These are phyloP conservation scores for Naumovozyma baii DNA, from an alignment of 805 yeast species.

Conservation along the genomic window DNA sequence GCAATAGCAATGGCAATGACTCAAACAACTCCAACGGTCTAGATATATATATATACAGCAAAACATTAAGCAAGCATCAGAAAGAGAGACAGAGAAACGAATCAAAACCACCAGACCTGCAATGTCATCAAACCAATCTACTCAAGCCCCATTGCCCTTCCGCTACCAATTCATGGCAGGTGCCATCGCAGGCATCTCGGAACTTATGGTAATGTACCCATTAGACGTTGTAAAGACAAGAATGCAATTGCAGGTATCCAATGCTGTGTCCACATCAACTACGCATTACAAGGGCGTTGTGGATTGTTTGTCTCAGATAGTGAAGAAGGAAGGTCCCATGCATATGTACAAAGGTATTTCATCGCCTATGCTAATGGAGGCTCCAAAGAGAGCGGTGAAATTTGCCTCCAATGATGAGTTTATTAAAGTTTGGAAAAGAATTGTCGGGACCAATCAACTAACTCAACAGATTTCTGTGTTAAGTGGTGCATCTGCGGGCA, in stretches of 20 bases:
- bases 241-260: conserved; percentile 67
- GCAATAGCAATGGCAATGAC: too few relatives aligned
- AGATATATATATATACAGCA: not conserved
- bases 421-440: conserved; percentile 69
- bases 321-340: conserved; percentile 72
- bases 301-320: conserved; percentile 71
- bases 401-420: conserved; percentile 96
- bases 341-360: conserved; percentile 84
- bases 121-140: not conserved
- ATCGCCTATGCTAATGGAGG: conserved; percentile 96
- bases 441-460: conserved; percentile 58
- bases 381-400: conserved; percentile 96
- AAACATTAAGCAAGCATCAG: too few relatives aligned
- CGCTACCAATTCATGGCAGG: conserved; percentile 82
- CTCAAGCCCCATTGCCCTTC: conserved; percentile 55
- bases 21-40: too few relatives aligned
- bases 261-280: not conserved
- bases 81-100: too few relatives aligned
- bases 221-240: conserved; percentile 93
- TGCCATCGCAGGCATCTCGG: conserved; percentile 93
- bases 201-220: conserved; percentile 88
- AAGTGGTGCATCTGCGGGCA: conserved; percentile 97
- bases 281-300: conserved; percentile 31
- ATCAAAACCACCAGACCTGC: not conserved
- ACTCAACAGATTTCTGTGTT: conserved; percentile 75